Base-by-base conservation (phyloP, 805 yeast genomes). In the Kodamaea kakaduensis region DNA sequence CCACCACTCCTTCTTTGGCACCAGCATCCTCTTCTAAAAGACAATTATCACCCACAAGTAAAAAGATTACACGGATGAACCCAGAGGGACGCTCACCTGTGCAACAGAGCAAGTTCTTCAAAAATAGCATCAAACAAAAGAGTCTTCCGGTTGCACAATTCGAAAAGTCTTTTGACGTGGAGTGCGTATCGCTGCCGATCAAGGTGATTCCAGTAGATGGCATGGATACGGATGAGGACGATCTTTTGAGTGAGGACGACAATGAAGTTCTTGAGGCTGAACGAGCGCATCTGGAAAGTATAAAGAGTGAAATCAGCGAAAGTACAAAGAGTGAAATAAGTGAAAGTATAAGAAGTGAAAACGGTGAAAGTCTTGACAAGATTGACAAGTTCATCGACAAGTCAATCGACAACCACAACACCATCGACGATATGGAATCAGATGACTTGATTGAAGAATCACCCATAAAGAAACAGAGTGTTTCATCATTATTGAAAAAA, bases 361-460 rank as follows among this genome's bases (percentile, higher is more conserved):
- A 32, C 10, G 29, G 23, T 3, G 24, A 24, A 24, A n/a, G n/a
- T n/a, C n/a, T n/a, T n/a, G n/a, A n/a, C n/a, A n/a, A n/a, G n/a
- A n/a, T n/a, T n/a, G n/a, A n/a, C n/a, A n/a, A n/a, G n/a, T n/a
- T n/a, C n/a, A n/a, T n/a, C n/a, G n/a, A n/a, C n/a, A n/a, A n/a
- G n/a, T n/a, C n/a, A n/a, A n/a, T n/a, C n/a, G n/a, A n/a, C n/a
- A n/a, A n/a, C n/a, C n/a, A n/a, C n/a, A n/a, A n/a, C n/a, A n/a
- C n/a, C n/a, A n/a, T n/a, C n/a, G n/a, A n/a, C n/a, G n/a, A n/a
- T n/a, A 25, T 13, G 17, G 16, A 5, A 7, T 13, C 17, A 18
- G 64, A 59, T 24, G 61, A 63, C 27, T 67, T 61, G 19, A 51
- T 65, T 7, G 72, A 65, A 34, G 71, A 65, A 40, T 64, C 71